phyloP scores from a whole-genome alignment of 2,329 filamentous ascomycete genomes.

The Epichloe sp. region DNA sequence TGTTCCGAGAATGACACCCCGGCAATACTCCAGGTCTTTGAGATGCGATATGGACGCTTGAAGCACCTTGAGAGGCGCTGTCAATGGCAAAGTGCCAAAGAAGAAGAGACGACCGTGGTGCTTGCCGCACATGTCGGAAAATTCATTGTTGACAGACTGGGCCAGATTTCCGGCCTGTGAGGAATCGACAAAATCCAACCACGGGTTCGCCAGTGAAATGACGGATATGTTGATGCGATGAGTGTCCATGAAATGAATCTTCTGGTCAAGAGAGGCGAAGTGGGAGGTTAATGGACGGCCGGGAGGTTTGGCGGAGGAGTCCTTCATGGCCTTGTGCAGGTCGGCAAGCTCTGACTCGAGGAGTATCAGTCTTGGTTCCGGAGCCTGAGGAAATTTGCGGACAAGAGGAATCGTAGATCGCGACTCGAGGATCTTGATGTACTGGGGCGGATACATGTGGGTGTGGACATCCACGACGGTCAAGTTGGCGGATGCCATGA shows the following conservation, averaged over 20 bases:
- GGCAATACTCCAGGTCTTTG: slow-evolving; percentile 48
- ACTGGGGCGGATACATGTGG: slow-evolving; percentile 55
- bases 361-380: slow-evolving; percentile 53
- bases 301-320: slow-evolving; percentile 44
- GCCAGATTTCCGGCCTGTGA: slow-evolving; percentile 52
- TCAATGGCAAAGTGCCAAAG: slow-evolving; percentile 71
- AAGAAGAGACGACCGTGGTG: slow-evolving; percentile 62
- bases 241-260: slow-evolving; percentile 76
- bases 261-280: slow-evolving; percentile 68
- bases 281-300: slow-evolving; percentile 74
- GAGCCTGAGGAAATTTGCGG: slow-evolving; percentile 44
- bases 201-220: slow-evolving; percentile 82
- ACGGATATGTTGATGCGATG: slow-evolving; percentile 75
- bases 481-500: slow-evolving; percentile 21
- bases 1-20: slow-evolving; percentile 83
- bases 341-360: slow-evolving; percentile 37
- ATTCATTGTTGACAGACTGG: slow-evolving; percentile 59
- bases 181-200: slow-evolving; percentile 69
- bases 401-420: slow-evolving; percentile 56
- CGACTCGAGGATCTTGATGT: slow-evolving; percentile 46
- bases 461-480: slow-evolving; percentile 54
- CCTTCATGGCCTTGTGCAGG: slow-evolving; percentile 36
- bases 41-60: slow-evolving; percentile 53
- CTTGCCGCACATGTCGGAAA: slow-evolving; percentile 55
- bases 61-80: slow-evolving; percentile 48